These are phyloP conservation scores for Ceratocystis diversiconidia DNA, from an alignment of 2,329 filamentous ascomycete genomes.

Conservation along the genomic window DNA sequence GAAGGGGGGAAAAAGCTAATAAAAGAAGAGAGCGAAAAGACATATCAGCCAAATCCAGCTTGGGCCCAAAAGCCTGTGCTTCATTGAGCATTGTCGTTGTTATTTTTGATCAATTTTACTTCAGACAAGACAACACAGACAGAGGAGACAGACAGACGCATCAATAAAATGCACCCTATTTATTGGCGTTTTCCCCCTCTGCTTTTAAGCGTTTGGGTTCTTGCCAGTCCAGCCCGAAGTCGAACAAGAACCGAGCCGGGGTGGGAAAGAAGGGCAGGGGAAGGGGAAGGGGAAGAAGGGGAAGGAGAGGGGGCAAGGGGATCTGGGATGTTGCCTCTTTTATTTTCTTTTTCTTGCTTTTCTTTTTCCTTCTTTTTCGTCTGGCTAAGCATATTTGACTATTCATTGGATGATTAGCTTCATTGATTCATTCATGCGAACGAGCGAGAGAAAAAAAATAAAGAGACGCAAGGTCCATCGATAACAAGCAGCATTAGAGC, in stretches of 20 bases:
- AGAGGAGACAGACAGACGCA: too few relatives aligned
- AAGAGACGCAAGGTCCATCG: neutral
- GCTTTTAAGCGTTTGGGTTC: neutral
- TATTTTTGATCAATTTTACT: neutral
- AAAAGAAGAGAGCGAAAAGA: neutral
- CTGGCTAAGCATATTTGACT: neutral
- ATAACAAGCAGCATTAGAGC: neutral
- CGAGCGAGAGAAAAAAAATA: too few relatives aligned
- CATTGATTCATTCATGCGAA: constrained; percentile 2
- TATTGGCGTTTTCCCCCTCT: neutral
- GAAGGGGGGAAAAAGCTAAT: neutral
- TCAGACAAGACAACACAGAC: too few relatives aligned
- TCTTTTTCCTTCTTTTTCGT: neutral
- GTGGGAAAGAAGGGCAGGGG: neutral
- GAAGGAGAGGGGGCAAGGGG: neutral
- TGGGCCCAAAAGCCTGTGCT: neutral
- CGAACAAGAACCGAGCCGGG: constrained; percentile 1
- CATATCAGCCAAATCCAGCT: neutral
- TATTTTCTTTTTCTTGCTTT: neutral
- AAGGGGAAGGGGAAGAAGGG: neutral
- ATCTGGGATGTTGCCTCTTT: neutral
- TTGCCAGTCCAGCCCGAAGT: constrained; percentile 1
- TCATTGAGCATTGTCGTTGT: neutral
- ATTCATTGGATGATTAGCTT: neutral
- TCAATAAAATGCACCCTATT: neutral